Conservation (phyloP, 2,329 filamentous ascomycete species). For the Truncatella angustata region DNA sequence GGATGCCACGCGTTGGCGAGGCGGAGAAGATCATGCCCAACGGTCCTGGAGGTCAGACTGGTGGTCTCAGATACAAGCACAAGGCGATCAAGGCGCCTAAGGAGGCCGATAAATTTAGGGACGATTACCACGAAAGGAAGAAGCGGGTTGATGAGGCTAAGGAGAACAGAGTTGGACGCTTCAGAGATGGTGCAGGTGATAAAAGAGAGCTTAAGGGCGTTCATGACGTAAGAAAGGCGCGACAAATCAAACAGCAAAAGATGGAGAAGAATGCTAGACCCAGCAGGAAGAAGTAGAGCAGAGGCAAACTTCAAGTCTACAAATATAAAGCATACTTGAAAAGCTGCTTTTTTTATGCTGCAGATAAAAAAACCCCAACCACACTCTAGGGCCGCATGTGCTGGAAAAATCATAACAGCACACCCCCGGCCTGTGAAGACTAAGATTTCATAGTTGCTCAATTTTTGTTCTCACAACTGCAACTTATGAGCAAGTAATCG, state of each 20-base stretch:
- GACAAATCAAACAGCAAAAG: conserved; percentile 72
- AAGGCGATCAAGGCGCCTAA: conserved; percentile 87
- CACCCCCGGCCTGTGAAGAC: too few relatives aligned
- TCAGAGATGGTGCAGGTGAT: conserved; percentile 67
- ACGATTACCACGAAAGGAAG: conserved; percentile 88
- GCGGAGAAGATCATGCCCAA: conserved; percentile 54
- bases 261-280: conserved; percentile 88
- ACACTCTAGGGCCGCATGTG: too few relatives aligned
- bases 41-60: conserved; percentile 28
- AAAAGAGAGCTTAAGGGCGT: conserved; percentile 73
- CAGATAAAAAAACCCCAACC: too few relatives aligned
- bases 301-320: neutral
- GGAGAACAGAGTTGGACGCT: conserved; percentile 76
- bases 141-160: conserved; percentile 84
- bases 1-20: conserved; percentile 81
- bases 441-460: too few relatives aligned
- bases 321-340: too few relatives aligned
- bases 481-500: too few relatives aligned
- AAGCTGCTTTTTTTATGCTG: too few relatives aligned
- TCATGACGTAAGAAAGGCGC: conserved; percentile 81
- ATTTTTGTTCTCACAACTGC: too few relatives aligned
- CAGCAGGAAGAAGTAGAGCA: conserved; percentile 14
- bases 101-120: conserved; percentile 85
- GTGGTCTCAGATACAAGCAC: conserved; percentile 72
- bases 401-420: too few relatives aligned